A percentile compares a stretch with the other conserved stretches of the same genome.
phyloP scores from a whole-genome alignment of 2,329 filamentous ascomycete genomes.

The Colletotrichum siamense region DNA sequence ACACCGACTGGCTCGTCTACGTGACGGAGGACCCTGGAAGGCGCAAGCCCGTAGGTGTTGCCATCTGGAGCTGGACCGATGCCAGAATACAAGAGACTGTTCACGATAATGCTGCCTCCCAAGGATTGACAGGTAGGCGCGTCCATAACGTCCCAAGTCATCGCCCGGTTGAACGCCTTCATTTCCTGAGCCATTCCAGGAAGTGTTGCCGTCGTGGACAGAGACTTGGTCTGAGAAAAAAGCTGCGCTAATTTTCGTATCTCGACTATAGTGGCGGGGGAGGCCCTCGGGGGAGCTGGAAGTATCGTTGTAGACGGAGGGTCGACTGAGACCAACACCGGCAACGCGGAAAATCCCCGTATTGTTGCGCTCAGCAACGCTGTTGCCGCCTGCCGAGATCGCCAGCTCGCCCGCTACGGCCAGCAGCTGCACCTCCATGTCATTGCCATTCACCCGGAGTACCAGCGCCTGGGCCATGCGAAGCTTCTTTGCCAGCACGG shows the following conservation, averaged over 20 bases:
- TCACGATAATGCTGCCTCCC: background rate
- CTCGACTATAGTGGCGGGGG: too few species aligned
- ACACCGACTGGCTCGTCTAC: background rate
- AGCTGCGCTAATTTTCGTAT: background rate
- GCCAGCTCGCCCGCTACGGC: background rate
- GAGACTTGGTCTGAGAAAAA: background rate
- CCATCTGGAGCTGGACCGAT: background rate
- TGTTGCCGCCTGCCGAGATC: background rate
- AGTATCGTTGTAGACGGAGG: fast-evolving
- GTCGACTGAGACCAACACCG: background rate
- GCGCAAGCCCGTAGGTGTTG: background rate
- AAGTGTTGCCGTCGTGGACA: background rate
- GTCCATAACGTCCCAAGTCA: background rate
- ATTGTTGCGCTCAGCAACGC: background rate
- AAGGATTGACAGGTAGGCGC: background rate
- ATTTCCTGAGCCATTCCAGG: background rate
- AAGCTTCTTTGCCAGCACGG: background rate
- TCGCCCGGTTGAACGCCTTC: background rate
- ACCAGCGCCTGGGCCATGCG: background rate
- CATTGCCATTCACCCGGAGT: background rate
- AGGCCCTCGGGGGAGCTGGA: background rate
- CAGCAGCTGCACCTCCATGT: background rate
- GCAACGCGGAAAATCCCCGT: background rate
- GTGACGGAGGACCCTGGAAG: background rate
- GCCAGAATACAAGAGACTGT: background rate